These are phyloP conservation scores for Candida labiduridarum DNA, from an alignment of 1,139 yeast species.

Conservation along the genomic window DNA sequence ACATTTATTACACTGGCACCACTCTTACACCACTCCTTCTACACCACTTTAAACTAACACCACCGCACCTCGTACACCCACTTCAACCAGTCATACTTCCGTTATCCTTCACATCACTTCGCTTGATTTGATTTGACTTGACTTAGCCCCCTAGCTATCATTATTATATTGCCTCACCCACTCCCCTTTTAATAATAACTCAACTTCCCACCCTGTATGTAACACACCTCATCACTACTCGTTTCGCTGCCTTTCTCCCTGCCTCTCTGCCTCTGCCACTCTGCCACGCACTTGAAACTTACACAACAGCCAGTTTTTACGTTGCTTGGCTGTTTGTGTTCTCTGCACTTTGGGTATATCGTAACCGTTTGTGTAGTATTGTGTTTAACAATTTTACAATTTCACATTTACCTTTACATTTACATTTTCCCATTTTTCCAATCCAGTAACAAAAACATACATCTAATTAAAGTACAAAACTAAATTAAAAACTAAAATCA, in stretches of 20 bases:
- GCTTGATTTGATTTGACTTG: no score
- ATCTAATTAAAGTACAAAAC: constrained; percentile 3
- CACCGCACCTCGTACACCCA: neutral
- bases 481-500: neutral
- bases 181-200: no score
- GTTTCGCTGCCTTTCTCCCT: neutral
- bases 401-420: neutral
- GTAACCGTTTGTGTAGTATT: neutral
- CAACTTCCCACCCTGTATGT: no score
- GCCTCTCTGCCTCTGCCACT: neutral
- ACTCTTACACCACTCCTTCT: neutral
- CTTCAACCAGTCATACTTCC: no score
- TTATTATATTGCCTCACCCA: no score
- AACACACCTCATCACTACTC: no score
- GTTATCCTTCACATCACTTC: no score
- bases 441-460: constrained; percentile 1
- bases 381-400: constrained; percentile 1
- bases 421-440: neutral
- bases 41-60: neutral
- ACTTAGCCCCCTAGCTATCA: no score
- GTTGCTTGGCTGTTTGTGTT: neutral
- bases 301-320: neutral
- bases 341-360: neutral
- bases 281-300: neutral
- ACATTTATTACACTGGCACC: neutral